Conservation (phyloP, 1,284 basidiomycete species). For the Ceratobasidium papillatum region DNA sequence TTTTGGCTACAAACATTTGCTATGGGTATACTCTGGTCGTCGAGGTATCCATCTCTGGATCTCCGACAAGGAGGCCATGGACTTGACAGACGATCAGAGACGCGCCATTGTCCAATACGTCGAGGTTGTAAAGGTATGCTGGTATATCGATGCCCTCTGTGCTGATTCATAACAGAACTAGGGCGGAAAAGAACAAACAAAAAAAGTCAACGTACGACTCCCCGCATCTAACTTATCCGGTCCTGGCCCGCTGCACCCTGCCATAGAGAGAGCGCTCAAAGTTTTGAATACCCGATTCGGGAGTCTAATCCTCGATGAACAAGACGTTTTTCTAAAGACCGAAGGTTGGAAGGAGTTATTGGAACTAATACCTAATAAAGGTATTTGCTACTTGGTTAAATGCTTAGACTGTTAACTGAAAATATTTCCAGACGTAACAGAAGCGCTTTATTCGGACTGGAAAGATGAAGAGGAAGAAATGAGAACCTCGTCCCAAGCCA, state of each 20-base stretch:
- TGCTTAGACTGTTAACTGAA: background rate
- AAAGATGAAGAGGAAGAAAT: slow-evolving; percentile 48
- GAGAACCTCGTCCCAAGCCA: slow-evolving; percentile 50
- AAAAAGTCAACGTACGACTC: slow-evolving; percentile 81
- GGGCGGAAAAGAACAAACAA: slow-evolving; percentile 81
- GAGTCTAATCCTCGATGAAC: slow-evolving; percentile 81
- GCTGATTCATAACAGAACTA: background rate
- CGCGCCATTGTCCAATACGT: slow-evolving; percentile 87
- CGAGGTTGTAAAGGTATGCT: slow-evolving; percentile 73
- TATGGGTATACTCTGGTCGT: slow-evolving; percentile 99
- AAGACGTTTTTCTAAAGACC: slow-evolving; percentile 81
- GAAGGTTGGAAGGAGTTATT: slow-evolving; percentile 81
- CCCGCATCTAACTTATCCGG: slow-evolving; percentile 48
- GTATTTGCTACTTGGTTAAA: slow-evolving; percentile 47
- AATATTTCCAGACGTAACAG: slow-evolving; percentile 53
- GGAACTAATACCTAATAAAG: slow-evolving; percentile 74
- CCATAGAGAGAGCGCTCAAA: slow-evolving; percentile 65
- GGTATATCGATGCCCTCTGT: background rate
- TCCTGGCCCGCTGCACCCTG: slow-evolving; percentile 69
- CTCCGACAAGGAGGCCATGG: slow-evolving; percentile 88
- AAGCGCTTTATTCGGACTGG: slow-evolving; percentile 70
- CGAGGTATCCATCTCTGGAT: slow-evolving; percentile 99
- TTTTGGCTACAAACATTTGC: slow-evolving; percentile 65
- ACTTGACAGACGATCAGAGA: slow-evolving; percentile 90
- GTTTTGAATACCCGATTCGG: slow-evolving; percentile 68